Percentiles rank a stretch among this genome's conserved stretches.
These are phyloP conservation scores for Cyclocybe cylindracea DNA, from an alignment of 768 basidiomycete species.

Conservation along the genomic window DNA sequence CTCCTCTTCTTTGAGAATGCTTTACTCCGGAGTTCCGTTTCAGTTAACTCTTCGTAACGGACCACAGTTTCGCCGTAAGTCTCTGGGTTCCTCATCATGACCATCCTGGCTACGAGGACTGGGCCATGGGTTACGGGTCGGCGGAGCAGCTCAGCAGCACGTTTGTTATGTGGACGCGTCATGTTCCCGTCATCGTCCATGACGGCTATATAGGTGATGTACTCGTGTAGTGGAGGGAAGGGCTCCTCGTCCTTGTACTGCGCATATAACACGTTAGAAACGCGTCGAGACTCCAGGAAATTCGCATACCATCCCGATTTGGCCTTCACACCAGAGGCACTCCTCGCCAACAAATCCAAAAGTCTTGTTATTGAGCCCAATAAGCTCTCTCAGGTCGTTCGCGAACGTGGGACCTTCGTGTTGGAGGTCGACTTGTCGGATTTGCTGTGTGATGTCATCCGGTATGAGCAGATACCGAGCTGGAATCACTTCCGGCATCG, in stretches of 20 bases:
- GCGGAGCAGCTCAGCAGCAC: conserved; percentile 2
- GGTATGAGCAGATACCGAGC: conserved; percentile 1
- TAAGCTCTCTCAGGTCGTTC: neutral
- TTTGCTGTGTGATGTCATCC: conserved; percentile 4
- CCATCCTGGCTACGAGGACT: neutral
- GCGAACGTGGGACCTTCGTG: neutral
- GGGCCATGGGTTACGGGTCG: conserved; percentile 6
- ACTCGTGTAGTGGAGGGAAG: neutral
- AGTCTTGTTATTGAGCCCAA: neutral
- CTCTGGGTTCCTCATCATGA: too few relatives aligned
- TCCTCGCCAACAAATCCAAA: neutral
- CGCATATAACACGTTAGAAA: too few relatives aligned
- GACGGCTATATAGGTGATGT: neutral
- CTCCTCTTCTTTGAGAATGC: too few relatives aligned
- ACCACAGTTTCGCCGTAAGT: too few relatives aligned
- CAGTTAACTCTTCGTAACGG: too few relatives aligned
- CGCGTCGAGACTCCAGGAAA: too few relatives aligned
- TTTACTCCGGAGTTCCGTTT: too few relatives aligned
- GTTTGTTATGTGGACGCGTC: conserved; percentile 4
- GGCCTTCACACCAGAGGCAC: conserved; percentile 1
- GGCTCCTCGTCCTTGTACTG: too few relatives aligned
- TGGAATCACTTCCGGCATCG: too few relatives aligned
- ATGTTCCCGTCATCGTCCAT: conserved; percentile 7
- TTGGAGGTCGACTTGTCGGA: neutral
- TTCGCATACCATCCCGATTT: neutral